Evolutionary conservation across 2,329 filamentous ascomycete genomes (phyloP).

Genomic region (Cordyceps militaris): DNA sequence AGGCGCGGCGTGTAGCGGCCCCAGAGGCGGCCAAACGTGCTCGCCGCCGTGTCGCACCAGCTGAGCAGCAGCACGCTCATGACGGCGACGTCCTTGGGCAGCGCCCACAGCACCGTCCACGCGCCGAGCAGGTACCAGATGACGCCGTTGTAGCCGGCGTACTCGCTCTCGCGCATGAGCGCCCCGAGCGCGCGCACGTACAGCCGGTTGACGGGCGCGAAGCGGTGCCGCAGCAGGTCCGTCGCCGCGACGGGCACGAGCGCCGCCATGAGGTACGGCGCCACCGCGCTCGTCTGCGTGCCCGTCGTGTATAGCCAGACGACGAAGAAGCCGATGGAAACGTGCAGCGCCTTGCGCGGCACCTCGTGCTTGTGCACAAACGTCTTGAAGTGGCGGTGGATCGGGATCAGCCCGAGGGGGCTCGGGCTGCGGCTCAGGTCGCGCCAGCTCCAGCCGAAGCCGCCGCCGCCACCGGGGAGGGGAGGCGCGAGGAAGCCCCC

Average conservation of each 20-base stretch:
- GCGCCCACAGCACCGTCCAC: conserved; percentile 76
- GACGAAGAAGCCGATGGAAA: conserved; percentile 93
- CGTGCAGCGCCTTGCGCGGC: conserved; percentile 84
- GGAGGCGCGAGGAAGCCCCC: conserved; percentile 63
- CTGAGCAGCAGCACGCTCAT: conserved; percentile 85
- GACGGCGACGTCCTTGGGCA: conserved; percentile 88
- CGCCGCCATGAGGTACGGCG: conserved; percentile 73
- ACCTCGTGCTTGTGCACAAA: conserved; percentile 97
- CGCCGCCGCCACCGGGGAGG: conserved; percentile 45
- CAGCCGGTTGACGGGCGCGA: conserved; percentile 71
- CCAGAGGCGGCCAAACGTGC: conserved; percentile 85
- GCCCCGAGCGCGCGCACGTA: conserved; percentile 83
- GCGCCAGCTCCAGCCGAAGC: conserved; percentile 73
- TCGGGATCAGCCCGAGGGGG: conserved; percentile 87
- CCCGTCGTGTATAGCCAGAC: conserved; percentile 78
- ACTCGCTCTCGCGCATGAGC: conserved; percentile 95
- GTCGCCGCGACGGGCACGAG: conserved; percentile 77
- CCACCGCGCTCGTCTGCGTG: conserved; percentile 68
- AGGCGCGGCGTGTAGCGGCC: conserved; percentile 83
- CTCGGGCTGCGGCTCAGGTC: conserved; percentile 88
- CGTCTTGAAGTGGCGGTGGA: conserved; percentile 83
- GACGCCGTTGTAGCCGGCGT: conserved; percentile 89
- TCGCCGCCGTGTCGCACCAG: conserved; percentile 97
- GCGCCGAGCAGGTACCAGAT: conserved; percentile 93
- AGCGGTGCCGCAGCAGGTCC: conserved; percentile 79